A percentile compares a stretch with the other conserved stretches of the same genome.
phyloP scores from a whole-genome alignment of 768 basidiomycete species.

The Pisolithus orientalis region DNA sequence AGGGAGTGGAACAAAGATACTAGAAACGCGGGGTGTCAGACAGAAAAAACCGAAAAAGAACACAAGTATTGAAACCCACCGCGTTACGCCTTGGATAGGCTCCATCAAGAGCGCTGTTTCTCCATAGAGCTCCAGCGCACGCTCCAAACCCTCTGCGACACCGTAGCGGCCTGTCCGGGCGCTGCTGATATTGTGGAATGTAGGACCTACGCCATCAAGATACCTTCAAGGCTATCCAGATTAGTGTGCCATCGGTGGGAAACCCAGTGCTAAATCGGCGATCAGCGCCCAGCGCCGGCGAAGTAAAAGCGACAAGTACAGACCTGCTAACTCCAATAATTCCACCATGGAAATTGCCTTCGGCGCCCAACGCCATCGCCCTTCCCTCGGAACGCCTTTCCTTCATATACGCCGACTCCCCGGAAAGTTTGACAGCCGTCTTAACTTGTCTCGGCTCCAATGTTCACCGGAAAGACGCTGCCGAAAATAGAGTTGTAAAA shows the following conservation, averaged over 20 bases:
- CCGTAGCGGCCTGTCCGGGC: conserved; percentile 73
- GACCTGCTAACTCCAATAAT: conserved; percentile 84
- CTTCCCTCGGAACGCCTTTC: conserved; percentile 77
- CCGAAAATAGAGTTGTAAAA: conserved; percentile 95
- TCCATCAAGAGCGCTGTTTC: conserved; percentile 91
- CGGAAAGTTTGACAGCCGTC: conserved; percentile 88
- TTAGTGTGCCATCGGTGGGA: conserved; percentile 73
- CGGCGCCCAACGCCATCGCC: conserved; percentile 80
- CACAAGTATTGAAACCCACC: conserved; percentile 44
- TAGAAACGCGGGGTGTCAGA: conserved; percentile 23
- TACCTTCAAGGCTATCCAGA: conserved; percentile 81
- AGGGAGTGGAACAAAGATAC: conserved; percentile 85
- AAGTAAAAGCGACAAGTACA: conserved; percentile 6
- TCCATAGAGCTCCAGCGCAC: conserved; percentile 75
- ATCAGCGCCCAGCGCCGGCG: neutral
- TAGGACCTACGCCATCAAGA: conserved; percentile 78
- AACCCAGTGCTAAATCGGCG: neutral
- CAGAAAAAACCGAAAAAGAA: neutral
- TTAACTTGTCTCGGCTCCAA: conserved; percentile 96
- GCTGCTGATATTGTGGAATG: conserved; percentile 50
- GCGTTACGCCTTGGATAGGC: conserved; percentile 97
- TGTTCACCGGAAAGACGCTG: conserved; percentile 97
- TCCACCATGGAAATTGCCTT: conserved; percentile 93
- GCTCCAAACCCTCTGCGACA: conserved; percentile 71
- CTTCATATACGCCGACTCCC: conserved; percentile 94